These are phyloP conservation scores for Clarireedia monteithiana DNA, from an alignment of 2,329 filamentous ascomycete species.

Conservation along the genomic window DNA sequence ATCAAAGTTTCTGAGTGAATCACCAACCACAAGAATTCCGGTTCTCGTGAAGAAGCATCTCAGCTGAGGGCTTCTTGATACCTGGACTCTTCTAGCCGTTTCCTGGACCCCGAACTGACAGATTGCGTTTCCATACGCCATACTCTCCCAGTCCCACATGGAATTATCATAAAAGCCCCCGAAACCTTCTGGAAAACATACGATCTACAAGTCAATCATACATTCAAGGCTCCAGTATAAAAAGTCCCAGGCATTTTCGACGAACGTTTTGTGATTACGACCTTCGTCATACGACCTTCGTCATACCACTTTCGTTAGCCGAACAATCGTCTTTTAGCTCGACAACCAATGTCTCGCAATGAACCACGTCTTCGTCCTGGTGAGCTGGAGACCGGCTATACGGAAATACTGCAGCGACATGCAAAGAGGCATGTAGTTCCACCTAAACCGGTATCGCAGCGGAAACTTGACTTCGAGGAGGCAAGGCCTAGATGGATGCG, in stretches of 20 bases:
- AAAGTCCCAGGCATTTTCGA: background rate
- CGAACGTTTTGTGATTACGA: background rate
- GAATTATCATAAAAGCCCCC: background rate
- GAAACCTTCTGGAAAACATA: background rate
- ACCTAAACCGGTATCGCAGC: constrained; percentile 42
- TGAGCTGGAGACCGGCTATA: constrained; percentile 42
- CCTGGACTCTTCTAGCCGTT: background rate
- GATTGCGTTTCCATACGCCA: background rate
- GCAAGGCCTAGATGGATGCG: constrained; percentile 43
- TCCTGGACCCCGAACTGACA: background rate
- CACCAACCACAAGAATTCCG: background rate
- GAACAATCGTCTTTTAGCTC: background rate
- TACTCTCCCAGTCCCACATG: background rate
- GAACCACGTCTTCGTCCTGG: constrained; percentile 20
- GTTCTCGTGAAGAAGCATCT: background rate
- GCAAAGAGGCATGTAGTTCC: constrained; percentile 41
- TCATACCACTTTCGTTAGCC: background rate
- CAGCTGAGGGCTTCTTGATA: background rate
- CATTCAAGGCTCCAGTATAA: background rate
- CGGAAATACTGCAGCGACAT: constrained; percentile 45
- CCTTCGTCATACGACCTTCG: background rate
- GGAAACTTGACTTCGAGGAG: constrained; percentile 47
- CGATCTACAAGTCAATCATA: background rate
- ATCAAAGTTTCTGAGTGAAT: background rate
- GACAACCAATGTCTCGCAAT: constrained; percentile 5